These are phyloP conservation scores for Kickxella alabastrina DNA, from an alignment of 192 early-diverging fungal genomes.

Conservation along the genomic window DNA sequence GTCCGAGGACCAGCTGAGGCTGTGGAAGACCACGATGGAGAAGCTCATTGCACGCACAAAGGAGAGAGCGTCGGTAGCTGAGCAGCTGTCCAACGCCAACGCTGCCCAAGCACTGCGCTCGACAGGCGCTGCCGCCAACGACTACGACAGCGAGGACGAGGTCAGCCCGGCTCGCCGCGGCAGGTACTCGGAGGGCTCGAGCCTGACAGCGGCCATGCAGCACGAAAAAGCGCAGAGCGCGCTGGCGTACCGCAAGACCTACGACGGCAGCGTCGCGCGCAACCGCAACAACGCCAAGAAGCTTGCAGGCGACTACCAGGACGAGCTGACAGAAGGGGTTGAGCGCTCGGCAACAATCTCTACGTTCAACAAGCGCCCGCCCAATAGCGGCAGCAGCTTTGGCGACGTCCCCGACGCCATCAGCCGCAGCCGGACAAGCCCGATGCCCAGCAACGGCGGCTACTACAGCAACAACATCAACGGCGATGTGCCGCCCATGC, in stretches of 20 bases:
- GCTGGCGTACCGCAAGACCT: slow-evolving; percentile 45
- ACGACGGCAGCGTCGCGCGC: slow-evolving; percentile 28
- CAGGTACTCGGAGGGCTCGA: slow-evolving; percentile 46
- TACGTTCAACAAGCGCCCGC: slow-evolving; percentile 37
- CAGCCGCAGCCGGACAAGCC: slow-evolving; percentile 18
- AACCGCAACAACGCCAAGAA: slow-evolving; percentile 30
- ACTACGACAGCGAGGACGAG: slow-evolving; percentile 36
- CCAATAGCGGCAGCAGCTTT: slow-evolving; percentile 33
- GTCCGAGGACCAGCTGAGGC: slow-evolving; percentile 86
- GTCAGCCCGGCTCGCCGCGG: slow-evolving; percentile 23
- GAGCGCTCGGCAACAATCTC: slow-evolving; percentile 46
- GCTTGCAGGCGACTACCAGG: slow-evolving; percentile 33
- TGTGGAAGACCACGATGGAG: slow-evolving; percentile 81
- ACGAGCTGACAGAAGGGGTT: slow-evolving; percentile 37
- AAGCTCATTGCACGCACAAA: slow-evolving; percentile 60
- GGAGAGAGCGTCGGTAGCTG: slow-evolving; percentile 22
- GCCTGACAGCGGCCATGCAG: slow-evolving; percentile 40
- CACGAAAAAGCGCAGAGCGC: slow-evolving; percentile 28
- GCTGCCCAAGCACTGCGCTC: slow-evolving; percentile 15
- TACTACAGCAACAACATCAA: slow-evolving; percentile 19
- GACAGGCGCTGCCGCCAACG: slow-evolving; percentile 16
- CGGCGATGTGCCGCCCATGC: slow-evolving; percentile 26
- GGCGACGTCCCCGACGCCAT: slow-evolving; percentile 17
- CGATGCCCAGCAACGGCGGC: slow-evolving; percentile 23
- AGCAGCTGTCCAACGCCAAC: slow-evolving; percentile 10